Evolutionary conservation across 768 basidiomycete genomes (phyloP), one percentile per base, ranked within the genome.

Genomic region (Auriscalpium microsporum): DNA sequence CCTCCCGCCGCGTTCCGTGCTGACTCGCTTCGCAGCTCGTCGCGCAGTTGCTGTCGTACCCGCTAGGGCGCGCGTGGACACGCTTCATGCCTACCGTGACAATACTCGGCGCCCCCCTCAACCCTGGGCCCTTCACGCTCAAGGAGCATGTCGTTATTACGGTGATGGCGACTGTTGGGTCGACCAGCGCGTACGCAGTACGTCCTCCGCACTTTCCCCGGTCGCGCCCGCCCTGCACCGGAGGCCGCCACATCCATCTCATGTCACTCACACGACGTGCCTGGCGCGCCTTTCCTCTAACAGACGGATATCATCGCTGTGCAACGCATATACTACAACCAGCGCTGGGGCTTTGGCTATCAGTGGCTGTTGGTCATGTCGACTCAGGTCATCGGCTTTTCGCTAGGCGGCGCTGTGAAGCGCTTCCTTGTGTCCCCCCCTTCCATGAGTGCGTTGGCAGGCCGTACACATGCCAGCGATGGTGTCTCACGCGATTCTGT

Each of bases 351-450:
- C 42, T 48, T 78, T 55, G 65, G 58, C 78, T 87, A 90, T 67
- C 86, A 88, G 71, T 86, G 87, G 83, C 79, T 90, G 68, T 70
- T 90, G 19, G 84, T 90, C 23, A 81, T 90, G 77, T 72, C 84
- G 13, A 87, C 87, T 0, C 76, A 90, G 62, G 66, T 87, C 53
- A 88, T 90, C 53, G 88, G 90, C 11, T 91, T 91, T 73, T 90
- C 87, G 4, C 81, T 90, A 54, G 90, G 89, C 45, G 87, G 88
- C 13, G 70, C 87, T 38, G 77, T 78, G 7, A 80, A 85, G 34
- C 82, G 89, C 10, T 90, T 90, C 76, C 77, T 91, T 38, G 89
- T 73, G 64, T 81, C 62, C 61, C 90, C 74, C 60, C 80, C 68
- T 3, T 68, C 67, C 35, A 69, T 73, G 86, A 86, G 70, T 69